These are phyloP conservation scores for Fusarium chaquense DNA, from an alignment of 2,329 filamentous ascomycete genomes.

Conservation along the genomic window DNA sequence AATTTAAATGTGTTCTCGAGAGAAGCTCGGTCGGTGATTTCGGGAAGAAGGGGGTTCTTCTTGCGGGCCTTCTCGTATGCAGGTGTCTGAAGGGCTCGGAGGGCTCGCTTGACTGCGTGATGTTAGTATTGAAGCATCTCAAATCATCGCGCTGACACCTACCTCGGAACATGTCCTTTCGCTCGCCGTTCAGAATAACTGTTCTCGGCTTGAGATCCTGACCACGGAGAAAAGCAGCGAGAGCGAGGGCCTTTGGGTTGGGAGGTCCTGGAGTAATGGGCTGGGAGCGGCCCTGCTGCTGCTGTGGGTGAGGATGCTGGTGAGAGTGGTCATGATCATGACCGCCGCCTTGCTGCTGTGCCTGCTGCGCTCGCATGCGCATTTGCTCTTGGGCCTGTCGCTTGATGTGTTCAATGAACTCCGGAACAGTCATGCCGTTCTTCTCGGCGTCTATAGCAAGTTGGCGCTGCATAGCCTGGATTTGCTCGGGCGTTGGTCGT, in stretches of 20 bases:
- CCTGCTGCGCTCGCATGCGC: conserved; percentile 59
- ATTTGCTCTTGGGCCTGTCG: conserved; percentile 66
- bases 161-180: conserved; percentile 99
- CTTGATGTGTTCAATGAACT: conserved; percentile 81
- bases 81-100: conserved; percentile 88
- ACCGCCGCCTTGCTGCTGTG: conserved; percentile 57
- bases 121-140: conserved; percentile 15
- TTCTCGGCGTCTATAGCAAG: conserved; percentile 85
- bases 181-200: conserved; percentile 93
- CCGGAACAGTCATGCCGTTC: conserved; percentile 83
- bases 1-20: conserved; percentile 96
- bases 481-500: conserved; percentile 83
- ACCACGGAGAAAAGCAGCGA: conserved; percentile 86
- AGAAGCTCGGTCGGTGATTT: conserved; percentile 86
- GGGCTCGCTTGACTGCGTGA: conserved; percentile 87
- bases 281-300: conserved; percentile 64
- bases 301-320: conserved; percentile 43
- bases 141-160: conserved; percentile 44
- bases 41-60: conserved; percentile 90
- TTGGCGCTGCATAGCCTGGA: conserved; percentile 84
- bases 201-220: conserved; percentile 92
- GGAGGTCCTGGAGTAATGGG: conserved; percentile 83
- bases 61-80: conserved; percentile 90
- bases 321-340: conserved; percentile 44
- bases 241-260: conserved; percentile 87